phyloP scores from a whole-genome alignment of 768 basidiomycete genomes.

The Gyrodon lividus region DNA sequence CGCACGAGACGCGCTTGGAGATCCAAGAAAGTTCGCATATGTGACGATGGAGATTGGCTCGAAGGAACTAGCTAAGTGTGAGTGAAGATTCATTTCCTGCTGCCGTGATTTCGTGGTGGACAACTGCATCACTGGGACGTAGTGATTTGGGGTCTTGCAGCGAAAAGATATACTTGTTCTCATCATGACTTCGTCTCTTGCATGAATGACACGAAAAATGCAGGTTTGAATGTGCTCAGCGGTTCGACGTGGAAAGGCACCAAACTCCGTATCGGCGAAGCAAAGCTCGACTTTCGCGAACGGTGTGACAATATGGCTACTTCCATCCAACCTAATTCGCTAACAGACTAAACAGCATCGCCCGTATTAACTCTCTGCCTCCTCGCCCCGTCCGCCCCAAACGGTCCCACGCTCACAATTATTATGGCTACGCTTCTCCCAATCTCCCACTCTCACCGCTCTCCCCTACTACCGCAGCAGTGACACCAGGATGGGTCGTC shows the following conservation, averaged over 20 bases:
- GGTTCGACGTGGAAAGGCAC: conserved; percentile 89
- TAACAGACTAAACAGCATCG: conserved; percentile 6
- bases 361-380: conserved; percentile 17
- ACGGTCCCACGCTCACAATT: conserved; percentile 35
- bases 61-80: conserved; percentile 64
- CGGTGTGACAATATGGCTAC: conserved; percentile 39
- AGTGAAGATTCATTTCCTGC: conserved; percentile 18
- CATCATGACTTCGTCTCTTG: background rate
- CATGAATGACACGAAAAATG: background rate
- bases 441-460: conserved; percentile 69
- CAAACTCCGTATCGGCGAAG: conserved; percentile 78
- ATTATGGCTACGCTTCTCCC: conserved; percentile 43
- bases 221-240: conserved; percentile 73
- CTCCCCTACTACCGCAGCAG: conserved; percentile 56
- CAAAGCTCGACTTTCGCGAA: conserved; percentile 70
- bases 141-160: too few species aligned
- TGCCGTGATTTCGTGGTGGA: background rate
- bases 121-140: too few species aligned
- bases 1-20: conserved; percentile 57
- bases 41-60: conserved; percentile 67
- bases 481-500: conserved; percentile 63
- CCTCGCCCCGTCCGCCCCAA: conserved; percentile 40
- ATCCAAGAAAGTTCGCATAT: conserved; percentile 70
- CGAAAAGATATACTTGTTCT: too few species aligned
- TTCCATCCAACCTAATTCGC: conserved; percentile 4